Base-by-base conservation (phyloP, 371 early-diverging fungal species). In the Syncephalastrum racemosum region DNA sequence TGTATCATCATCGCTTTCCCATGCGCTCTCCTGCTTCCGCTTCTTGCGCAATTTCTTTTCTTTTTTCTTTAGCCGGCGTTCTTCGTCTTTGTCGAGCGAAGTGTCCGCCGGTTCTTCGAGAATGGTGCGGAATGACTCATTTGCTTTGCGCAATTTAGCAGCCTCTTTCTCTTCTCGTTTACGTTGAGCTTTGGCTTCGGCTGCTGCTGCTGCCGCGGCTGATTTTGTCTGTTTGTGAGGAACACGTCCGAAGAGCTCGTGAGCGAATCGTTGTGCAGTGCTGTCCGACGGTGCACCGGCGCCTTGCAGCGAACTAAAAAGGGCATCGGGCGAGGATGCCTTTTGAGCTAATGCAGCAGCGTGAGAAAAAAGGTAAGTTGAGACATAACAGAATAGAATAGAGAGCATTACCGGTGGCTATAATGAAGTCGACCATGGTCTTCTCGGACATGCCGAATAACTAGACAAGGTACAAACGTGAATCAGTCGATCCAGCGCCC, bases 341-440 rank as follows among this genome's bases (percentile, higher is more conserved):
- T 74, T 77, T 68, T 82, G 66, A 16, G 88, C 90, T 71, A 68
- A 47, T 12, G 25, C 36, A 50, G n/a, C 19, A 24, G 5, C 8
- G 36, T 24, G n/a, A 18, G 44, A n/a, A 52, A 15, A 46, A 42
- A 52, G 20, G 4, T 53, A 19, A 56, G 59, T 54, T 10, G n/a
- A n/a, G n/a, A n/a, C n/a, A n/a, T n/a, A n/a, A n/a, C n/a, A 25
- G 19, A 52, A 25, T 20, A 46, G 20, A 48, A 19, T 10, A 43
- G 31, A n/a, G 6, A 16, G 42, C 15, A 19, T 59, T 76, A 80
- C 84, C 82, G 58, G 79, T 66, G 31, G 89, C 86, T 50, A 87
- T 84, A 56, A 90, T 67, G 54, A 84, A 92, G 68, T 91, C 90
- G 15, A 89, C 84, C 50, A 87, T 79, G 22, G 83, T 83, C 14